A percentile compares a stretch with the other conserved stretches of the same genome.
These are phyloP conservation scores for Mucor racemosus DNA, from an alignment of 371 early-diverging fungal species.

Conservation along the genomic window DNA sequence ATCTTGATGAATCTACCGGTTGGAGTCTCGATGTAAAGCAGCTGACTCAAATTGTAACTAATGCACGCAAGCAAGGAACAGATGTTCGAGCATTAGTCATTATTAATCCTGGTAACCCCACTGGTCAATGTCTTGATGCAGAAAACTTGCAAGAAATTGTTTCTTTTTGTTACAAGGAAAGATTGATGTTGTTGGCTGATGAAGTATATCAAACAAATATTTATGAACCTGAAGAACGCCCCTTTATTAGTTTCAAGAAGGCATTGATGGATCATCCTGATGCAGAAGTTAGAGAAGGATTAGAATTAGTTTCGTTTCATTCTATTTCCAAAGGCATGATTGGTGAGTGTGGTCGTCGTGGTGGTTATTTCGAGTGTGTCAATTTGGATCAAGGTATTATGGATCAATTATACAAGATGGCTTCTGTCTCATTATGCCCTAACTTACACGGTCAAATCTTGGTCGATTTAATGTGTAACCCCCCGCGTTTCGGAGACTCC, in stretches of 20 bases:
- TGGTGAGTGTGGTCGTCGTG: conserved; percentile 98
- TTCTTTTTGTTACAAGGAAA: conserved; percentile 77
- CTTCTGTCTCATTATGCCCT: conserved; percentile 92
- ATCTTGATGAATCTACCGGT: conserved; percentile 79
- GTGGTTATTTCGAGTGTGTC: conserved; percentile 96
- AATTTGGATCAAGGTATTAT: conserved; percentile 77
- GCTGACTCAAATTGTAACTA: conserved; percentile 57
- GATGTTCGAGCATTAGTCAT: conserved; percentile 92
- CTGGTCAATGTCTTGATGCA: conserved; percentile 82
- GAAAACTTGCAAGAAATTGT: conserved; percentile 84
- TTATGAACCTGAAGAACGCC: conserved; percentile 75
- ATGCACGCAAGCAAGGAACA: conserved; percentile 66
- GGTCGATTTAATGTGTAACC: conserved; percentile 93
- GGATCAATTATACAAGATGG: conserved; percentile 91
- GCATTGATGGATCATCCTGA: conserved; percentile 63
- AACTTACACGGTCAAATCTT: conserved; percentile 86
- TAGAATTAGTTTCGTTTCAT: conserved; percentile 94
- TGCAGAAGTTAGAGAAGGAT: conserved; percentile 22
- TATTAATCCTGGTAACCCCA: conserved; percentile 97
- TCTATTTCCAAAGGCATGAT: conserved; percentile 97
- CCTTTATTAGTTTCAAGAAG: conserved; percentile 94
- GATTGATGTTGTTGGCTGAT: conserved; percentile 86
- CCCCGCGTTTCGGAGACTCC: conserved; percentile 81
- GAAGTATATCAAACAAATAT: conserved; percentile 98
- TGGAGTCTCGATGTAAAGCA: conserved; percentile 80